Percentiles rank a stretch among this genome's conserved stretches.
phyloP scores from a whole-genome alignment of 371 early-diverging fungal species.

The Actinomortierella ambigua region DNA sequence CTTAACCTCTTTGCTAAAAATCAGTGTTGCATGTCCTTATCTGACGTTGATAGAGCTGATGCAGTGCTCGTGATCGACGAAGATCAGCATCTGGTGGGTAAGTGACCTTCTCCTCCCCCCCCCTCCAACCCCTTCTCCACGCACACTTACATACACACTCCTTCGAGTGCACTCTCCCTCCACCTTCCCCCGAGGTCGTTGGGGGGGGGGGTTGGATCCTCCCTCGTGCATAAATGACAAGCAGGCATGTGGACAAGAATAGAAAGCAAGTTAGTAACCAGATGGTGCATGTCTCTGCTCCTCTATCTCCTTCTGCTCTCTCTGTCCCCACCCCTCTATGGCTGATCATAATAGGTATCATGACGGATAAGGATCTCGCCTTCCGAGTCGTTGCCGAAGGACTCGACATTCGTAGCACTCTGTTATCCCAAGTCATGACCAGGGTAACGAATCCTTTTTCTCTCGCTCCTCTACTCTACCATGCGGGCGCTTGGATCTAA shows the following conservation, averaged over 20 bases:
- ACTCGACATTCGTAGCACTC: constrained; percentile 67
- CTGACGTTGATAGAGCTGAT: constrained; percentile 78
- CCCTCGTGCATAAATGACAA: background rate
- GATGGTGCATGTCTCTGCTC: too few species aligned
- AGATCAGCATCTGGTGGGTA: constrained; percentile 54
- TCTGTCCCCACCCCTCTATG: too few species aligned
- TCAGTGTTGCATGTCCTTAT: too few species aligned
- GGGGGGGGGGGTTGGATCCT: background rate
- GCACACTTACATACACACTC: background rate
- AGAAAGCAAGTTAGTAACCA: too few species aligned
- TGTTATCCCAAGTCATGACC: constrained; percentile 80
- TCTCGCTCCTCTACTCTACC: background rate
- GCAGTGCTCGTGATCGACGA: constrained; percentile 79
- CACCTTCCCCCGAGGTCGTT: background rate
- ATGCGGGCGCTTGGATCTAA: too few species aligned
- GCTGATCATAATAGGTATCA: constrained; percentile 66
- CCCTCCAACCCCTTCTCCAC: background rate
- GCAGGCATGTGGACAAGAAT: too few species aligned
- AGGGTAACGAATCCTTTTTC: constrained; percentile 15
- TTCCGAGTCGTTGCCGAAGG: constrained; percentile 88
- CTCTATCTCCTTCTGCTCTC: too few species aligned
- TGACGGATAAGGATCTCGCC: constrained; percentile 80
- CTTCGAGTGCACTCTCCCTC: background rate
- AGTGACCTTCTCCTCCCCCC: constrained; percentile 2
- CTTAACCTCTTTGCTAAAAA: too few species aligned